Conservation (phyloP, 371 early-diverging fungal genomes). For the Rhizopus microsporus region DNA sequence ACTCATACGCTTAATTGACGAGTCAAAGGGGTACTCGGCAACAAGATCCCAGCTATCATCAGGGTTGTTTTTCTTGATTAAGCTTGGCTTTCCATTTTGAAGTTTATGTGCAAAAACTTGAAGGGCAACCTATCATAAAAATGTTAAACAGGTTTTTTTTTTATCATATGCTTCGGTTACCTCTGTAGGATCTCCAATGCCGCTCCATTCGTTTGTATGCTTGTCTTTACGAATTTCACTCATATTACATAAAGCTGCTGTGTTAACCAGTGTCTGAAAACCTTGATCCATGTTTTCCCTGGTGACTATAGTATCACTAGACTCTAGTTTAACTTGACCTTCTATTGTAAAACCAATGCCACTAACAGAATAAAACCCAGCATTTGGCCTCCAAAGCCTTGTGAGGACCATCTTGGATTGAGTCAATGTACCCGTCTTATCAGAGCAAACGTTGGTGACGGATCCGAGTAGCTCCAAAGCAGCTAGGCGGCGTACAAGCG, state of each 20-base stretch:
- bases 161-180: conserved; percentile 16
- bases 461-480: conserved; percentile 90
- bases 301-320: conserved; percentile 17
- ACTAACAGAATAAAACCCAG: conserved; percentile 62
- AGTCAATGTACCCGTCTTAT: conserved; percentile 95
- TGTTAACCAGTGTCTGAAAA: conserved; percentile 44
- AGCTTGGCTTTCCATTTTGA: conserved; percentile 62
- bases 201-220: conserved; percentile 62
- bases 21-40: conserved; percentile 83
- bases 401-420: conserved; percentile 90
- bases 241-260: conserved; percentile 76
- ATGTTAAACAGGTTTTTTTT: conserved; percentile 2
- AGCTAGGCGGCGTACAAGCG: conserved; percentile 82
- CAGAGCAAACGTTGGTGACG: conserved; percentile 92
- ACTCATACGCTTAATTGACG: conserved; percentile 91
- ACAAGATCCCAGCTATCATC: conserved; percentile 63
- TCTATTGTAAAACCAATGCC: conserved; percentile 59
- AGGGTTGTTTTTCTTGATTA: conserved; percentile 34
- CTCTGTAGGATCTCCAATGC: conserved; percentile 88
- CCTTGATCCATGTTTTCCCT: conserved; percentile 34
- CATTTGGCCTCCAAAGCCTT: conserved; percentile 69
- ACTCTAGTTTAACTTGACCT: conserved; percentile 38
- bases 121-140: conserved; percentile 50
- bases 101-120: conserved; percentile 78
- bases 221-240: conserved; percentile 64